Percentiles rank a stretch among this genome's conserved stretches.
phyloP scores from a whole-genome alignment of 1,139 yeast species.

The Hyphopichia pseudoburtonii region DNA sequence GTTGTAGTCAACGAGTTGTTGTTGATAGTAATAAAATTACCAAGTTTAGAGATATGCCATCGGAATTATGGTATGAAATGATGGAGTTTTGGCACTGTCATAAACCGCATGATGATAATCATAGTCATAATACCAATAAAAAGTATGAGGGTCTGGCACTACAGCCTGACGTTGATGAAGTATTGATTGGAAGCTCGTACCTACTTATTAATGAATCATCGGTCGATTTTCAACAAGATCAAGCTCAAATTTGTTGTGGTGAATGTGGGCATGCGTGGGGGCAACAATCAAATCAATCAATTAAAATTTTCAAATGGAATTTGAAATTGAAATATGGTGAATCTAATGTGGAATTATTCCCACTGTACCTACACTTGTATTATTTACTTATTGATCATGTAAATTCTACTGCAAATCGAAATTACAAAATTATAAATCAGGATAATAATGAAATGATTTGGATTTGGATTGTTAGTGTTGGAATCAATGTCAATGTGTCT shows the following conservation, averaged over 20 bases:
- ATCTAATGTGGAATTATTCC: slow-evolving; percentile 25
- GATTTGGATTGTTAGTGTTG: slow-evolving; percentile 62
- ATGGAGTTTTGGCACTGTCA: slow-evolving; percentile 99
- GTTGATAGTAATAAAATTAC: slow-evolving; percentile 27
- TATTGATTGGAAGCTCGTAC: slow-evolving; percentile 62
- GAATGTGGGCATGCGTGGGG: slow-evolving; percentile 5
- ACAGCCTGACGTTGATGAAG: slow-evolving; percentile 39
- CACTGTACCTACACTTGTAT: slow-evolving; percentile 36
- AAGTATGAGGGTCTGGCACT: slow-evolving; percentile 39
- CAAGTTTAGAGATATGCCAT: slow-evolving; percentile 69
- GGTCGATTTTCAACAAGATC: too few relatives aligned
- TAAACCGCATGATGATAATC: slow-evolving; percentile 57
- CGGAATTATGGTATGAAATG: slow-evolving; percentile 91
- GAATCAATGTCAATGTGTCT: slow-evolving; percentile 28
- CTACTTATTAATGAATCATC: slow-evolving; percentile 46
- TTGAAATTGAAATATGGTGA: slow-evolving; percentile 29
- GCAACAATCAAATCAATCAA: background rate
- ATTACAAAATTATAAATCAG: slow-evolving; percentile 54
- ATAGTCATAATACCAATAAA: slow-evolving; percentile 13
- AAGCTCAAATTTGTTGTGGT: too few relatives aligned
- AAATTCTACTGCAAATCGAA: slow-evolving; percentile 47
- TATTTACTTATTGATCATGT: slow-evolving; percentile 44
- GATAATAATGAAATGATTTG: slow-evolving; percentile 62
- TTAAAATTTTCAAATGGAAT: slow-evolving; percentile 62
- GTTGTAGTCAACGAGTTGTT: slow-evolving; percentile 28